Evolutionary conservation across 768 basidiomycete species (phyloP).

Genomic region (Serendipita sp.): DNA sequence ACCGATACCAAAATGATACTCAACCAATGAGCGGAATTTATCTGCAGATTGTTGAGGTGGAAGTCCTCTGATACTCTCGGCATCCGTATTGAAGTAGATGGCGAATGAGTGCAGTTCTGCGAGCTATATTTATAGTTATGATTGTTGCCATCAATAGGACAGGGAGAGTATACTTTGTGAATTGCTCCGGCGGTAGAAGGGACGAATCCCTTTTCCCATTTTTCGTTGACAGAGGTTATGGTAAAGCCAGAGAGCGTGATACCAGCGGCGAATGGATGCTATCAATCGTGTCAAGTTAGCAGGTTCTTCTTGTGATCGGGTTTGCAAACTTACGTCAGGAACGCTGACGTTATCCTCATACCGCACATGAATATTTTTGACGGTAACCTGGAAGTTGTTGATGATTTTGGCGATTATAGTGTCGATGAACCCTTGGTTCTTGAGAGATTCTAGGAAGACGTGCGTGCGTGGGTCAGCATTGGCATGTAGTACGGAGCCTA

Average conservation of each 20-base stretch:
- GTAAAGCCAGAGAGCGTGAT: constrained; percentile 77
- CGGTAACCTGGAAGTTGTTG: constrained; percentile 90
- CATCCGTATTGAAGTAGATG: constrained; percentile 91
- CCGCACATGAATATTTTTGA: constrained; percentile 89
- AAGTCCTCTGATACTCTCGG: constrained; percentile 57
- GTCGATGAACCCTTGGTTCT: constrained; percentile 71
- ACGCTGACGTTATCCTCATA: constrained; percentile 94
- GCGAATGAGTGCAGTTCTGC: constrained; percentile 77
- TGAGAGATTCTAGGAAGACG: constrained; percentile 28
- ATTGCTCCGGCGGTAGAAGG: constrained; percentile 75
- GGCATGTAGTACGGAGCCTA: too few relatives aligned
- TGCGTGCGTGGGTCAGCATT: not conserved
- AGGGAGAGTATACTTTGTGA: constrained; percentile 49
- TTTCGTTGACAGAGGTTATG: constrained; percentile 73
- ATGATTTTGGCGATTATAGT: constrained; percentile 79
- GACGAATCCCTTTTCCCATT: constrained; percentile 85
- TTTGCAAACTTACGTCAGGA: constrained; percentile 51
- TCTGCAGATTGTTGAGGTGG: constrained; percentile 48
- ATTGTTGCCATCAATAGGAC: too few relatives aligned
- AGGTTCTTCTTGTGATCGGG: constrained; percentile 8
- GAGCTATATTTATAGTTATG: too few relatives aligned
- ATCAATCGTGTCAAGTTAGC: not conserved
- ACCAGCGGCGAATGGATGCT: constrained; percentile 94
- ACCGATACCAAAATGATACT: constrained; percentile 7
- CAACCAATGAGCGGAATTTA: constrained; percentile 63